Conservation (phyloP, 2,329 filamentous ascomycete genomes). For the Talaromyces atroroseus region DNA sequence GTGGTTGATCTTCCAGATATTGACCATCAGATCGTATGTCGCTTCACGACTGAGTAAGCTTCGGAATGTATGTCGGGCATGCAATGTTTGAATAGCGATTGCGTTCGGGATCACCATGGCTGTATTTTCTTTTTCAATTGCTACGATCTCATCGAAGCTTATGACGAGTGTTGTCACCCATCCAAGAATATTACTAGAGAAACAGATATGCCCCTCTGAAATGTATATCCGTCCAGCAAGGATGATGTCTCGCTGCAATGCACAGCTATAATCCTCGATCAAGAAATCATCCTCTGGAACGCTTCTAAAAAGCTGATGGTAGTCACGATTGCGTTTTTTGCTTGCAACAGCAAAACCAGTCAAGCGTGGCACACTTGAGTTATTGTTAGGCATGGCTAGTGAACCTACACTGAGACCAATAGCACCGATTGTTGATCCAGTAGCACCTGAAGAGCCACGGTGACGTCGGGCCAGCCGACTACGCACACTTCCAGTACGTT, state of each 20-base stretch:
- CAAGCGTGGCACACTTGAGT: conserved; percentile 63
- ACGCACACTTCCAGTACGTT: conserved; percentile 62
- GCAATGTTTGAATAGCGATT: conserved; percentile 90
- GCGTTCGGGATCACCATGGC: conserved; percentile 95
- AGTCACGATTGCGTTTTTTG: conserved; percentile 93
- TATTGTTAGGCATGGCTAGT: conserved; percentile 58
- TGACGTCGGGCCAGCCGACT: conserved; percentile 65
- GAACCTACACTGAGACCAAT: conserved; percentile 66
- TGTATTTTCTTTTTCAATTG: conserved; percentile 93
- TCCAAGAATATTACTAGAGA: conserved; percentile 96
- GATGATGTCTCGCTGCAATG: conserved; percentile 89
- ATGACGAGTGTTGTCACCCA: conserved; percentile 98
- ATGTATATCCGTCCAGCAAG: conserved; percentile 91
- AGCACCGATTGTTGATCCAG: conserved; percentile 63
- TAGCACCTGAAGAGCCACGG: conserved; percentile 73
- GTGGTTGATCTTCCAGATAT: conserved; percentile 97
- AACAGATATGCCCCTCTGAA: conserved; percentile 94
- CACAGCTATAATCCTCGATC: conserved; percentile 97
- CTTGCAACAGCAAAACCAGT: conserved; percentile 95
- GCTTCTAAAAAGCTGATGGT: conserved; percentile 88
- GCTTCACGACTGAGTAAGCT: conserved; percentile 92
- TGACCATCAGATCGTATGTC: conserved; percentile 93
- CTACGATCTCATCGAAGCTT: conserved; percentile 95
- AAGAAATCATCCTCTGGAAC: conserved; percentile 97
- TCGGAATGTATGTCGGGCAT: conserved; percentile 92